Evolutionary conservation across 1,284 basidiomycete genomes (phyloP).

Genomic region (Boletus calvinii): DNA sequence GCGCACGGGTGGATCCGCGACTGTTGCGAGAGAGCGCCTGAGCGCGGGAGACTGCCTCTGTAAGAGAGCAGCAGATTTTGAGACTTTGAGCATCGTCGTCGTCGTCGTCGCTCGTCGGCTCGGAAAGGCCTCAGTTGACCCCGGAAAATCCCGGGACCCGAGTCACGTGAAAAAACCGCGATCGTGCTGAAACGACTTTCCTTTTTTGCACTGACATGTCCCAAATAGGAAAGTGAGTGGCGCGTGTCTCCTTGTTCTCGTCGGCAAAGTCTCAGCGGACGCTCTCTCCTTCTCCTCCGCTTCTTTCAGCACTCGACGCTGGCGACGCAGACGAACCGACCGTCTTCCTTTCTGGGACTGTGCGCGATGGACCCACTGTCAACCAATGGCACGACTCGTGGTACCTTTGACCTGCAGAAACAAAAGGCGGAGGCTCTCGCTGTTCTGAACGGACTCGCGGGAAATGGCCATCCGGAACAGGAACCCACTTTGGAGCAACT

Average conservation of each 20-base stretch:
- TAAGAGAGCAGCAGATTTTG: constrained; percentile 28
- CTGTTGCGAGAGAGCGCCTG: constrained; percentile 67
- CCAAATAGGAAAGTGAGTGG: constrained; percentile 15
- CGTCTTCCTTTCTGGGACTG: not conserved
- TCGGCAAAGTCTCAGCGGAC: constrained; percentile 7
- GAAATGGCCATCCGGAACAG: constrained; percentile 38
- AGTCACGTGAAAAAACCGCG: constrained; percentile 7
- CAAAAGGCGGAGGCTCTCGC: constrained; percentile 32
- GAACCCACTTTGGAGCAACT: constrained; percentile 55
- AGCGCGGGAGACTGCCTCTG: constrained; percentile 26
- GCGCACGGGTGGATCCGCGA: constrained; percentile 78
- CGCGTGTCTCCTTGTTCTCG: constrained; percentile 18
- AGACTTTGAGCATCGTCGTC: constrained; percentile 29
- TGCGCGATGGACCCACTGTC: constrained; percentile 17
- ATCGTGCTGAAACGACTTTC: constrained; percentile 13
- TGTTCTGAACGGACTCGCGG: constrained; percentile 30
- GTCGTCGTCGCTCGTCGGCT: constrained; percentile 3
- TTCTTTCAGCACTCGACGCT: constrained; percentile 3
- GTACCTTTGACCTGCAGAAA: constrained; percentile 28
- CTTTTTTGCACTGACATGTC: constrained; percentile 11
- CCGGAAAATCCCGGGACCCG: constrained; percentile 27
- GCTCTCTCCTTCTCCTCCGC: constrained; percentile 2
- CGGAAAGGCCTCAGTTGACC: not conserved
- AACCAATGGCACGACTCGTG: constrained; percentile 17
- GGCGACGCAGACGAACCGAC: constrained; percentile 5